phyloP scores from a whole-genome alignment of 305 asterid species.

The Solanum chacoense region DNA sequence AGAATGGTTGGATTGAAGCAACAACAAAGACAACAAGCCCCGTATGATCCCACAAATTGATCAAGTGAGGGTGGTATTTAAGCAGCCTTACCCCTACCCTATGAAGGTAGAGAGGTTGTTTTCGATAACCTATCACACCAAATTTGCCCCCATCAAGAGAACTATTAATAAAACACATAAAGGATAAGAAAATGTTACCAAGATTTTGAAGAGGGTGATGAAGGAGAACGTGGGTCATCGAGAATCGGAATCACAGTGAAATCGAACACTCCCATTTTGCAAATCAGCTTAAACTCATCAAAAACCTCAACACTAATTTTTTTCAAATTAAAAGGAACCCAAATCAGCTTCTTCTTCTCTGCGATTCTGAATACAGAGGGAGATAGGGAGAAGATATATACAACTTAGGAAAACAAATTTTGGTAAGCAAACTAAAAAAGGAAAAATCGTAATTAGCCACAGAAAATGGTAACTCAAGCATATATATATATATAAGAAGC shows the following conservation, averaged over 20 bases:
- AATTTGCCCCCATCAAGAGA: not conserved
- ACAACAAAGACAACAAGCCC: not conserved
- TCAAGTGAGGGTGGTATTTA: not conserved
- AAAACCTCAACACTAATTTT: not conserved
- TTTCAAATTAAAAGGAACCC: not conserved
- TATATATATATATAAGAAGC: not conserved
- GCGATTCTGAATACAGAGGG: not conserved
- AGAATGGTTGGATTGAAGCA: not conserved
- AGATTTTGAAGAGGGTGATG: not conserved
- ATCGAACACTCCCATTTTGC: not conserved
- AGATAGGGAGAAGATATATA: not conserved
- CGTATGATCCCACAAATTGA: not conserved
- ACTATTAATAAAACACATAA: not conserved
- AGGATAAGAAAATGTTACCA: not conserved
- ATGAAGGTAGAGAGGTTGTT: not conserved
- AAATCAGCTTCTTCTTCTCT: not conserved
- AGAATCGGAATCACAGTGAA: not conserved
- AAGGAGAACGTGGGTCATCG: not conserved
- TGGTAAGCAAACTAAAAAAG: not conserved
- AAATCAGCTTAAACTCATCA: not conserved
- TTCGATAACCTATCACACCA: not conserved
- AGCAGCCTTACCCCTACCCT: not conserved
- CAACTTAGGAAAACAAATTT: not conserved
- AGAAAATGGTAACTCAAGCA: not conserved
- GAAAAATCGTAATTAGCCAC: not conserved